Conservation (phyloP, 352 stramenopile genomes). For the Pythium aristosporum region DNA sequence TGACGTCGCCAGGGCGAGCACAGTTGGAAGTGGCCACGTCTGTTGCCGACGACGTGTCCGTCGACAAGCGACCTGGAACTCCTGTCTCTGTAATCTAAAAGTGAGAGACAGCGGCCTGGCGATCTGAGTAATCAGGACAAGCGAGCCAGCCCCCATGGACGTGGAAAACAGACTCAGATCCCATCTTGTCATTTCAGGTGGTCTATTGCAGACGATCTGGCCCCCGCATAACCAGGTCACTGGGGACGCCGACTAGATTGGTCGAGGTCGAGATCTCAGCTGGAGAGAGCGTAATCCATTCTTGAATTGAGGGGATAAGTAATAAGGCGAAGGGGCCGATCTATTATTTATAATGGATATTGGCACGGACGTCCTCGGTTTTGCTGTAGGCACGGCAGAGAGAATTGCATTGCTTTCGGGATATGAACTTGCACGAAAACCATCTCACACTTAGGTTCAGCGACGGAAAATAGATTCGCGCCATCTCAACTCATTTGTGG, state of each 20-base stretch:
- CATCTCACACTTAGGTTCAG: neutral
- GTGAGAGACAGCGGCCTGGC: neutral
- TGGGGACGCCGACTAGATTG: neutral
- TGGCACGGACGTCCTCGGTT: neutral
- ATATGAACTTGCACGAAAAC: neutral
- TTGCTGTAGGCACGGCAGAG: neutral
- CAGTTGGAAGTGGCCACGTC: constrained; percentile 6
- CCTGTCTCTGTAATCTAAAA: neutral
- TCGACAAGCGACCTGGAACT: neutral
- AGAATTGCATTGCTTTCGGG: no score
- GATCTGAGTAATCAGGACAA: constrained; percentile 27
- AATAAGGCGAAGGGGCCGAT: constrained; percentile 5
- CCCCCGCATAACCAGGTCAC: neutral
- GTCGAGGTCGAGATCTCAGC: neutral
- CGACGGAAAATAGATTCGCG: neutral
- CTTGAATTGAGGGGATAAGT: neutral
- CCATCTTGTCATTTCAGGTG: constrained; percentile 32
- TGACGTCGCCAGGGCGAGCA: constrained; percentile 5
- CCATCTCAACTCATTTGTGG: no score
- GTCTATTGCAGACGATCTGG: constrained; percentile 22
- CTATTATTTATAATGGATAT: no score
- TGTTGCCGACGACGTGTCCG: constrained; percentile 2
- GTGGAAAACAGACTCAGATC: constrained; percentile 21
- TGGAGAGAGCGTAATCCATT: no score
- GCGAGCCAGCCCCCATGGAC: neutral